Base-by-base conservation (phyloP, 257 asterid species). In the Ligustrum vulgare region DNA sequence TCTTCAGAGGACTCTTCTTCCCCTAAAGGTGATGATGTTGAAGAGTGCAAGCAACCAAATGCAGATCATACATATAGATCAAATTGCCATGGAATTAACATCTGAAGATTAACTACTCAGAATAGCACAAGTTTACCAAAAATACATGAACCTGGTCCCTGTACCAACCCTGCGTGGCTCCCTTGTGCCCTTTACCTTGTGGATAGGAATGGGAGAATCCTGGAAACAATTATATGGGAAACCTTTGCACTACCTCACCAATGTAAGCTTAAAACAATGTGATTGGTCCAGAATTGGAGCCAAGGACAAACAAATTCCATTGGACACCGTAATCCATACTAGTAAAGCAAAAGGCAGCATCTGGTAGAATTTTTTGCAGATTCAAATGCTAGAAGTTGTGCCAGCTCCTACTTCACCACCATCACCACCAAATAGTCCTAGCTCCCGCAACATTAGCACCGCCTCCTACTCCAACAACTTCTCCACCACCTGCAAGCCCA, bases 241-340 rank as follows among this genome's bases (percentile, higher is more conserved):
- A 82, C 98, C 97, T 9, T 75, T 93, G 66, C 98, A 93, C 76
- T 93, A 90, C 84, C 90, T 89, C 67, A 93, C 98, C 34, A 93
- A 91, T 67, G 67, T 89, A 23, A 80, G 82, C 76, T 75, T 93
- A 75, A 85, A 80, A 72, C 82, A 80, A 23, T 47, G 85, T 83
- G 97, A 93, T 70, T 69, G 28, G 34, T 76, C 75, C 78, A 87
- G 96, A 78, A 34, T 72, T 4, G 94, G 89, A 11, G 79, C 80
- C 11, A 81, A 82, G 18, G 86, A 85, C 6, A 90, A 88, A 77
- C 73, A 77, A 3, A 76, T 72, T 63, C 81, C 88, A 0, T 67
- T 90, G 82, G 89, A 93, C 70, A 31, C 37, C 65, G 70, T 87
- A 69, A 83, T 90, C 69, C 85, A 80, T 79, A 96, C 96, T 3